These are phyloP conservation scores for Ambrosia hybrid DNA, from an alignment of 140 eudicot genomes.

Conservation along the genomic window DNA sequence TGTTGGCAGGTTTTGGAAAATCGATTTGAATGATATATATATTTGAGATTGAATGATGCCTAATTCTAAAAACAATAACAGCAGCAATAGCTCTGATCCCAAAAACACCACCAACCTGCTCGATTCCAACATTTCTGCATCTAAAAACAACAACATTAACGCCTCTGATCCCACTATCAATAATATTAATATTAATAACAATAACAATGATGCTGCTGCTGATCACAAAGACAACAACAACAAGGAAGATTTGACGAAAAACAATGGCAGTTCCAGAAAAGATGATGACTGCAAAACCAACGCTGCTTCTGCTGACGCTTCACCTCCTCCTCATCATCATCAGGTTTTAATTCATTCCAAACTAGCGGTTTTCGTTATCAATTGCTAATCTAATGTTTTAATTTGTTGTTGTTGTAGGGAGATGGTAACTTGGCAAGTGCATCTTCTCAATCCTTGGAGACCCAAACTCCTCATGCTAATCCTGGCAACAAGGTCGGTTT, in stretches of 20 bases:
- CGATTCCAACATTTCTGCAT: too few species aligned
- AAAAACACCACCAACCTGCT: too few species aligned
- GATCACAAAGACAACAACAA: constrained; percentile 22
- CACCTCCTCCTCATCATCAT: not conserved
- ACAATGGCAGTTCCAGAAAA: constrained; percentile 23
- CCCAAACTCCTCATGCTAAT: too few species aligned
- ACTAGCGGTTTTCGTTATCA: not conserved
- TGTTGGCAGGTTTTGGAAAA: constrained; percentile 28
- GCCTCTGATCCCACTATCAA: too few species aligned
- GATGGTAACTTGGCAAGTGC: too few species aligned
- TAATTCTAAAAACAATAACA: constrained; percentile 33
- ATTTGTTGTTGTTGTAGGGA: too few species aligned
- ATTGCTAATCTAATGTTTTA: too few species aligned
- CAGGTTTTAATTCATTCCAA: constrained; percentile 30
- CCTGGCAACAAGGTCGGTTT: too few species aligned
- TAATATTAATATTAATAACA: too few species aligned
- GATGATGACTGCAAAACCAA: constrained; percentile 22
- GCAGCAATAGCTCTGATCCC: too few species aligned
- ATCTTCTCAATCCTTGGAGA: too few species aligned
- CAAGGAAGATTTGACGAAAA: constrained; percentile 26
- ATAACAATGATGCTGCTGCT: not conserved
- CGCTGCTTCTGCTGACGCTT: constrained; percentile 16
- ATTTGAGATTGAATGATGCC: constrained; percentile 29
- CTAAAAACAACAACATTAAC: too few species aligned
- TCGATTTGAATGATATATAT: not conserved